phyloP scores from a whole-genome alignment of 148 eudicot species.

The Diospyros kaki region DNA sequence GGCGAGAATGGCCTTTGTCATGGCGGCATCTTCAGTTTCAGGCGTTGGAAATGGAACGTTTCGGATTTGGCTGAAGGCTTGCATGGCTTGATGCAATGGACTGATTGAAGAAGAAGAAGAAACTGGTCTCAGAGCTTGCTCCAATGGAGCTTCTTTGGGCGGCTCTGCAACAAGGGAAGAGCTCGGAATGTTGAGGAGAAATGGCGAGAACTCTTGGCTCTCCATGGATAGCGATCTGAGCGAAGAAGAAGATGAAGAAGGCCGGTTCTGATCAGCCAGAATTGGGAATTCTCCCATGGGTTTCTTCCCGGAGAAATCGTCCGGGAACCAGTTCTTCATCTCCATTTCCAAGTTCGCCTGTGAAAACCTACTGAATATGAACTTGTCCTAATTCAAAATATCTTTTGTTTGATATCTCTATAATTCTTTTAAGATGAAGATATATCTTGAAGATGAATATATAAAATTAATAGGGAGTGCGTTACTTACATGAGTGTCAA shows the following conservation, averaged over 20 bases:
- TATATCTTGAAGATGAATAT: too few relatives aligned
- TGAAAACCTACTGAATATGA: neutral
- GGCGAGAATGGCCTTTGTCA: slow-evolving; percentile 56
- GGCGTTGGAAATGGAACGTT: slow-evolving; percentile 32
- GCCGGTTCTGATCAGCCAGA: slow-evolving; percentile 28
- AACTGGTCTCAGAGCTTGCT: slow-evolving; percentile 12
- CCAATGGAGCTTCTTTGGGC: slow-evolving; percentile 15
- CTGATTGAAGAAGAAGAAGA: slow-evolving; percentile 9
- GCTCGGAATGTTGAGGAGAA: slow-evolving; percentile 31
- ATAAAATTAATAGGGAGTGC: neutral
- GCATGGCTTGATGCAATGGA: slow-evolving; percentile 29
- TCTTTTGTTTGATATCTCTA: too few relatives aligned
- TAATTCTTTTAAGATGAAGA: too few relatives aligned
- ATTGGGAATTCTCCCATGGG: slow-evolving; percentile 21
- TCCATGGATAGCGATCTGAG: slow-evolving; percentile 34
- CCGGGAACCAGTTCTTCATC: slow-evolving; percentile 42
- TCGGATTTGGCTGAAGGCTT: slow-evolving; percentile 18
- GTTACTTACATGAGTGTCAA: slow-evolving; percentile 46
- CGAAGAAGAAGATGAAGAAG: slow-evolving; percentile 50
- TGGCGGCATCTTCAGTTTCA: slow-evolving; percentile 52
- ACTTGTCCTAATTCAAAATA: too few relatives aligned
- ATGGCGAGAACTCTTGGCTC: slow-evolving; percentile 46
- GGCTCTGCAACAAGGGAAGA: slow-evolving; percentile 9
- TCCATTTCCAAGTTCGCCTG: slow-evolving; percentile 55
- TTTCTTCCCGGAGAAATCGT: slow-evolving; percentile 30